phyloP scores from a whole-genome alignment of 345 rosid species.

The Gossypium longicalyx region DNA sequence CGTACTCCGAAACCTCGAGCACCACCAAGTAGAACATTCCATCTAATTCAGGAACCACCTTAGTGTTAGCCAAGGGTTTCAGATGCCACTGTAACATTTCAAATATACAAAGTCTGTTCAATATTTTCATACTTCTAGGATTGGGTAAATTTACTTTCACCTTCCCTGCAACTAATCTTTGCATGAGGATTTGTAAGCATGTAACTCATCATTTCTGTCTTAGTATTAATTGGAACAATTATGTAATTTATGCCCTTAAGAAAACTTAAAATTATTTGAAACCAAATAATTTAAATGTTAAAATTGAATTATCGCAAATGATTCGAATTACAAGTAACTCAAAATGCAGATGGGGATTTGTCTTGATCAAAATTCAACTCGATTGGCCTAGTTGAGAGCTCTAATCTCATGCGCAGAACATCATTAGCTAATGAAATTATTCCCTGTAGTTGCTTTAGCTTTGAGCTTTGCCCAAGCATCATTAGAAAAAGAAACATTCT shows the following conservation, averaged over 20 bases:
- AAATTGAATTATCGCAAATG: neutral
- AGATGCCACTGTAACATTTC: neutral
- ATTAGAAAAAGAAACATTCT: neutral
- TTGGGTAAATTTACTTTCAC: neutral
- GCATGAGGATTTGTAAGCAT: neutral
- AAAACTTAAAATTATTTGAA: neutral
- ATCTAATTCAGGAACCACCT: constrained; percentile 8
- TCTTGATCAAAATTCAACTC: neutral
- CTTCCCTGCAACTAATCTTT: neutral
- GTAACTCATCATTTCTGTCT: neutral
- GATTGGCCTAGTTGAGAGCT: neutral
- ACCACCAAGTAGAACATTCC: constrained; percentile 55
- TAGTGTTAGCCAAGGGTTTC: neutral
- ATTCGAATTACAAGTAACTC: neutral
- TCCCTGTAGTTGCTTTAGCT: neutral
- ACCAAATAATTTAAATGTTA: too few species aligned
- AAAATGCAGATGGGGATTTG: neutral
- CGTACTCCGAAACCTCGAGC: constrained; percentile 79
- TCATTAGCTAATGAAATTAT: neutral
- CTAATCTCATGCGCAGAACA: neutral
- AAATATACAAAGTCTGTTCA: neutral
- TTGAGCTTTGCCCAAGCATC: neutral
- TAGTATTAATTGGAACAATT: neutral
- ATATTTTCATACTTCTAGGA: neutral
- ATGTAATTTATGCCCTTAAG: neutral